These are phyloP conservation scores for Fusarium verticillioides DNA, from an alignment of 2,329 filamentous ascomycete genomes.

Conservation along the genomic window DNA sequence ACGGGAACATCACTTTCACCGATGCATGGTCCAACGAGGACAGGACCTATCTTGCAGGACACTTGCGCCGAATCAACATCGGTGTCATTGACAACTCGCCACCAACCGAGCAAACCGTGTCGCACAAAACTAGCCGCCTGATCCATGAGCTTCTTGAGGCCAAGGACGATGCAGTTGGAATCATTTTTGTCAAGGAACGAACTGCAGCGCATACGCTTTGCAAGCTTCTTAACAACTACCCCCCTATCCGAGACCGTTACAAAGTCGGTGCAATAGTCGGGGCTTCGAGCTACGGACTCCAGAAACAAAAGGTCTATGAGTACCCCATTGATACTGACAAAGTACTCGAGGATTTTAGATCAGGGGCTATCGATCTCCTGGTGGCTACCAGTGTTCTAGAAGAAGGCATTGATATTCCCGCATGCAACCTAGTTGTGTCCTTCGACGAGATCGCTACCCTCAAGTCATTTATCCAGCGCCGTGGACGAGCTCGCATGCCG, in stretches of 20 bases:
- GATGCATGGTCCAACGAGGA: slow-evolving; percentile 61
- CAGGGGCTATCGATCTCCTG: slow-evolving; percentile 65
- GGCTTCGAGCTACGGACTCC: slow-evolving; percentile 53
- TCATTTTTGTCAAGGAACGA: slow-evolving; percentile 75
- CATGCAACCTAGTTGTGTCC: slow-evolving; percentile 70
- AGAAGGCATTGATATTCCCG: slow-evolving; percentile 75
- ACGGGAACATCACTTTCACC: slow-evolving; percentile 41
- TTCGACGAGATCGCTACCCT: slow-evolving; percentile 62
- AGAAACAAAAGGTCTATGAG: slow-evolving; percentile 56
- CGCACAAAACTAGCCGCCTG: slow-evolving; percentile 68
- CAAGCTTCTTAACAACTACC: slow-evolving; percentile 65
- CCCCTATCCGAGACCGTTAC: slow-evolving; percentile 58
- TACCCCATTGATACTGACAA: slow-evolving; percentile 48
- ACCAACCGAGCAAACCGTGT: slow-evolving; percentile 51
- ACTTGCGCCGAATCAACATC: slow-evolving; percentile 54
- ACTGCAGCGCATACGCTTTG: slow-evolving; percentile 69
- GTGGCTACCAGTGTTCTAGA: slow-evolving; percentile 73
- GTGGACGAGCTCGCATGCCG: slow-evolving; percentile 63
- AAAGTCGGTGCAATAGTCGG: slow-evolving; percentile 67
- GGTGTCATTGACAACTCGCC: slow-evolving; percentile 20
- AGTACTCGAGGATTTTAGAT: slow-evolving; percentile 61
- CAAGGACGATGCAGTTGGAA: slow-evolving; percentile 61
- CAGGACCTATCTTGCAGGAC: slow-evolving; percentile 63
- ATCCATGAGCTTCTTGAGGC: slow-evolving; percentile 61
- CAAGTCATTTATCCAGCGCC: slow-evolving; percentile 69